Conservation (phyloP, 169 alveolate genomes). For the Perkinsus olseni region DNA sequence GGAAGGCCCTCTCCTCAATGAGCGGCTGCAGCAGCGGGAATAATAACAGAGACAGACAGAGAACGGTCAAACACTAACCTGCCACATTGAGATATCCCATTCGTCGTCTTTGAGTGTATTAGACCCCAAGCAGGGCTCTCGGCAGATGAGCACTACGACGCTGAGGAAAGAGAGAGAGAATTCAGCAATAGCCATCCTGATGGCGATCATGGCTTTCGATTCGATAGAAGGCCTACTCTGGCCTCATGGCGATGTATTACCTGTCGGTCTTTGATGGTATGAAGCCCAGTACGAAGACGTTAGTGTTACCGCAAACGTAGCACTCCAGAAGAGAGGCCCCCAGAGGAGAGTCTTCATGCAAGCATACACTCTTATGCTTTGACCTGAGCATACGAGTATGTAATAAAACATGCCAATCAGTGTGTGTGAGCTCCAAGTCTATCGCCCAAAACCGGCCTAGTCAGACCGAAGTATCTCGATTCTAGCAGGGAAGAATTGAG, state of each 20-base stretch:
- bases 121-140: conserved; percentile 20
- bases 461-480: too few species aligned
- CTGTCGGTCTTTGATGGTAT: conserved; percentile 56
- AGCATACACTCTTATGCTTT: conserved; percentile 55
- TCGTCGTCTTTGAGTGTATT: conserved; percentile 25
- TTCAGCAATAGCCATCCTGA: neutral
- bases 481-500: too few species aligned
- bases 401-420: too few species aligned
- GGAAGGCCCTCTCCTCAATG: conserved; percentile 50
- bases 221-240: neutral
- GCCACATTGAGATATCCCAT: conserved; percentile 59
- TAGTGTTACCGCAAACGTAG: conserved; percentile 56
- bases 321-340: conserved; percentile 71
- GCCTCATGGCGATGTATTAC: conserved; percentile 27
- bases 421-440: too few species aligned
- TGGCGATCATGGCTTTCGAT: neutral
- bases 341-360: conserved; percentile 58
- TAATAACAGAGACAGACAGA: neutral
- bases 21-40: conserved; percentile 31
- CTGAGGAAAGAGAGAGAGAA: neutral
- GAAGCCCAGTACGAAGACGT: conserved; percentile 59
- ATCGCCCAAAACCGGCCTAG: too few species aligned
- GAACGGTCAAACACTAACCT: neutral
- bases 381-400: conserved; percentile 24
- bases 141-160: neutral